Conservation (phyloP, 2,329 filamentous ascomycete genomes). For the Pseudohalonectria lignicola region DNA sequence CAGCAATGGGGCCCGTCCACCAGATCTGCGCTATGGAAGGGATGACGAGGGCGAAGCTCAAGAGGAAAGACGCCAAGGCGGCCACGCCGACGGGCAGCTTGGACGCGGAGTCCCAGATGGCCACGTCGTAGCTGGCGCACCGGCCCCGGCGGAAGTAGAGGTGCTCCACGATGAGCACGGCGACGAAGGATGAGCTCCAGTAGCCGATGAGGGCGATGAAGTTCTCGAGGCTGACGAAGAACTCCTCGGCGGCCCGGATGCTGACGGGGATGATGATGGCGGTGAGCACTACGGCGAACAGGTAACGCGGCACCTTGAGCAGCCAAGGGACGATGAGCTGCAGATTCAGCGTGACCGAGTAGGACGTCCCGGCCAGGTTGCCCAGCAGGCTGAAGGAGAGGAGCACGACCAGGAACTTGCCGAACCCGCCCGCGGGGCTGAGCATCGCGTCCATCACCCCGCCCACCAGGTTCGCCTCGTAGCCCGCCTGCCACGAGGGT, state of each 20-base stretch:
- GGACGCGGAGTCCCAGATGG: slow-evolving; percentile 13
- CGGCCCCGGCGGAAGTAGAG: slow-evolving; percentile 12
- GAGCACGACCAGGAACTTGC: slow-evolving; percentile 49
- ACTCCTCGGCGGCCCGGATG: slow-evolving; percentile 25
- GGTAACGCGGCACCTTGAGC: slow-evolving; percentile 24
- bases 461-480: slow-evolving; percentile 40
- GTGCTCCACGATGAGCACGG: slow-evolving; percentile 22
- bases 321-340: slow-evolving; percentile 28
- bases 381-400: slow-evolving; percentile 46
- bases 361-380: slow-evolving; percentile 48
- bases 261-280: slow-evolving; percentile 28
- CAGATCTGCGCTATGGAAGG: slow-evolving; percentile 31
- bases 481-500: slow-evolving; percentile 40
- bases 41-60: slow-evolving; percentile 18
- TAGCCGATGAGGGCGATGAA: slow-evolving; percentile 33
- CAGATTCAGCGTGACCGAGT: slow-evolving; percentile 53
- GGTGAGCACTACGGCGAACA: slow-evolving; percentile 27
- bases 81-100: slow-evolving; percentile 15
- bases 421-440: slow-evolving; percentile 44
- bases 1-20: slow-evolving; percentile 30
- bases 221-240: slow-evolving; percentile 29
- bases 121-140: slow-evolving; percentile 10
- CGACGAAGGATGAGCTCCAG: slow-evolving; percentile 30
- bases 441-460: slow-evolving; percentile 52
- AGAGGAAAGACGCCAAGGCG: slow-evolving; percentile 10